Conservation (phyloP, 2,329 filamentous ascomycete species). For the Botrytis pseudocinerea region DNA sequence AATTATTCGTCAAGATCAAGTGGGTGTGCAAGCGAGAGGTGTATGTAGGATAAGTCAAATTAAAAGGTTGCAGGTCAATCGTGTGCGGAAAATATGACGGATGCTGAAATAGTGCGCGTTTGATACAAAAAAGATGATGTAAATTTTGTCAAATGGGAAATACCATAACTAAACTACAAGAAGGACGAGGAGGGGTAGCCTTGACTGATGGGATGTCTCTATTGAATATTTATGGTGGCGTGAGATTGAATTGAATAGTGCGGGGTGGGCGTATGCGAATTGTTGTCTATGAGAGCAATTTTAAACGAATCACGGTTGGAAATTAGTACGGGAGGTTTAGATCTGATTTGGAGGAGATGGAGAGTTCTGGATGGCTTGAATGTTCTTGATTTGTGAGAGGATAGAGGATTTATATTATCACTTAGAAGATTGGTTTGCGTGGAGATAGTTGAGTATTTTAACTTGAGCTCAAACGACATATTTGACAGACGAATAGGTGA, state of each 20-base stretch:
- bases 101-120: neutral
- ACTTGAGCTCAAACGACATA: neutral
- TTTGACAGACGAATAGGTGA: neutral
- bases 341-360: no score
- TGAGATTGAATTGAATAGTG: neutral
- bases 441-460: neutral
- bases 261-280: neutral
- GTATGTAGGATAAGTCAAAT: fast-evolving
- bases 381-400: neutral
- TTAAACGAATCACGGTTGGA: neutral
- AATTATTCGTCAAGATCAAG: fast-evolving
- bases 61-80: no score
- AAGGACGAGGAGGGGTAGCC: neutral
- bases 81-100: no score
- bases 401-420: no score
- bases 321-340: neutral
- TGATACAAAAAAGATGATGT: neutral
- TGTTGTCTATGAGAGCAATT: neutral
- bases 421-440: no score
- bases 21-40: neutral
- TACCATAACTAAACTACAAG: neutral
- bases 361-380: no score
- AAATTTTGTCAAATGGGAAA: neutral
- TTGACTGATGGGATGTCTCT: neutral
- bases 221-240: neutral